Evolutionary conservation across 1,284 basidiomycete genomes (phyloP).

Genomic region (Irpex lacteus): DNA sequence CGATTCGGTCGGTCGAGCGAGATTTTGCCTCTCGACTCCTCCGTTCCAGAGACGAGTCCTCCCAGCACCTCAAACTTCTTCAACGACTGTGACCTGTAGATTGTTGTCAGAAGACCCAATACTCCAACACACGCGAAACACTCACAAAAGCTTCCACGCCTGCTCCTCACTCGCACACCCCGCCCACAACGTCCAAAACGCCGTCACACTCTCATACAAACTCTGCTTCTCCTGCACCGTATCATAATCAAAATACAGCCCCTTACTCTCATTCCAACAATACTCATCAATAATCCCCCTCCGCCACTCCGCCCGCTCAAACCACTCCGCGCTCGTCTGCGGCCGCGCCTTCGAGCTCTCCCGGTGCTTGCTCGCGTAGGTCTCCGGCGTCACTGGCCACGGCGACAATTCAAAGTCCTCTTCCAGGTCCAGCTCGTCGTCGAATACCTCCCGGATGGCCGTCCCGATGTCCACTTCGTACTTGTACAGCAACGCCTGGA

Average conservation of each 20-base stretch:
- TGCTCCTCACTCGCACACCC: conserved; percentile 96
- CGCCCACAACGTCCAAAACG: conserved; percentile 97
- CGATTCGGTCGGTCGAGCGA: conserved; percentile 96
- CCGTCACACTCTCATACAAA: conserved; percentile 92
- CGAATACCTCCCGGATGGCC: conserved; percentile 92
- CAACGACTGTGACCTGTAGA: conserved; percentile 70
- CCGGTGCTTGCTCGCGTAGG: conserved; percentile 61
- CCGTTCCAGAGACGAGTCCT: conserved; percentile 95
- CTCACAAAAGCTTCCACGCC: conserved; percentile 84
- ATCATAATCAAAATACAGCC: conserved; percentile 96
- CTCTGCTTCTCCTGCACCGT: conserved; percentile 88
- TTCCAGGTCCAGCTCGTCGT: conserved; percentile 86
- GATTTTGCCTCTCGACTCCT: conserved; percentile 94
- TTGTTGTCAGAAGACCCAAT: conserved; percentile 3
- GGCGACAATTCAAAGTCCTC: conserved; percentile 91
- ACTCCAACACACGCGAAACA: too few relatives aligned
- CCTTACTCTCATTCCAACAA: conserved; percentile 95
- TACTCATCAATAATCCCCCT: conserved; percentile 89
- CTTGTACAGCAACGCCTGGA: conserved; percentile 90
- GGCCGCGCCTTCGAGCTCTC: conserved; percentile 60
- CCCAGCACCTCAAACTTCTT: conserved; percentile 96
- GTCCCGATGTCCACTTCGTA: conserved; percentile 94
- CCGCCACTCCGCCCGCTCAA: conserved; percentile 80
- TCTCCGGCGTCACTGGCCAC: conserved; percentile 83
- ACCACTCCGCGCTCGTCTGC: conserved; percentile 88